These are phyloP conservation scores for Neurospora tetraspora DNA, from an alignment of 495 filamentous ascomycete species.

Conservation along the genomic window DNA sequence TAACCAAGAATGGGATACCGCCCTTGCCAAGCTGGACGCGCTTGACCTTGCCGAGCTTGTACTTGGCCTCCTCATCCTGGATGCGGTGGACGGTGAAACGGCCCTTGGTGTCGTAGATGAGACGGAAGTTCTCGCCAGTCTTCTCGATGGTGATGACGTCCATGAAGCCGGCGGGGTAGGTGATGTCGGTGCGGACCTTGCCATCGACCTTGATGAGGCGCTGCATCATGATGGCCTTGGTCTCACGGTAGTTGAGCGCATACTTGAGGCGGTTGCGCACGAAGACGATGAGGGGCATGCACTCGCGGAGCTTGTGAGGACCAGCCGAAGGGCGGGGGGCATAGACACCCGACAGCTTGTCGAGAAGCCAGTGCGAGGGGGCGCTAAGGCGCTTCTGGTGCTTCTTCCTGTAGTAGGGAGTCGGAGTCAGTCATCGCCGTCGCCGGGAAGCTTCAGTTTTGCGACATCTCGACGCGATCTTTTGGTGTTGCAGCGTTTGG, in stretches of 20 bases:
- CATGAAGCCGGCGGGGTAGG: constrained; percentile 98
- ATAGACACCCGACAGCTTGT: constrained; percentile 97
- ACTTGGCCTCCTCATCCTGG: constrained; percentile 92
- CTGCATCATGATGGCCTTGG: constrained; percentile 97
- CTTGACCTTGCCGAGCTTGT: constrained; percentile 99
- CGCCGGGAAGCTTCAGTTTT: not conserved
- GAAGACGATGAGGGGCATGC: constrained; percentile 98
- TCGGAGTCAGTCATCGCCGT: not conserved
- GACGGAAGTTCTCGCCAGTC: constrained; percentile 99
- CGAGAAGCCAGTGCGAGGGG: constrained; percentile 97
- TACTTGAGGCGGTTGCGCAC: constrained; percentile 99
- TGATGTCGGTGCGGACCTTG: constrained; percentile 98
- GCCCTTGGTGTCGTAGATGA: constrained; percentile 99
- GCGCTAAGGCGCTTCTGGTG: constrained; percentile 99
- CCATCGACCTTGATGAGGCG: constrained; percentile 98
- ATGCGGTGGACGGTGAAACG: constrained; percentile 99
- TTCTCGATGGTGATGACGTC: constrained; percentile 99
- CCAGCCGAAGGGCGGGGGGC: constrained; percentile 91
- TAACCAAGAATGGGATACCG: constrained; percentile 99
- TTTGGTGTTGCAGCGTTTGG: not conserved
- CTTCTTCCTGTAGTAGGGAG: constrained; percentile 64
- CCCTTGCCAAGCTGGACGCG: constrained; percentile 96
- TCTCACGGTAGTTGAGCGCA: constrained; percentile 96
- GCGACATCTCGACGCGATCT: constrained; percentile 4
- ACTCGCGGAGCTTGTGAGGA: constrained; percentile 98